Base-by-base conservation (phyloP, 345 rosid genomes). In the Arabis alpina region DNA sequence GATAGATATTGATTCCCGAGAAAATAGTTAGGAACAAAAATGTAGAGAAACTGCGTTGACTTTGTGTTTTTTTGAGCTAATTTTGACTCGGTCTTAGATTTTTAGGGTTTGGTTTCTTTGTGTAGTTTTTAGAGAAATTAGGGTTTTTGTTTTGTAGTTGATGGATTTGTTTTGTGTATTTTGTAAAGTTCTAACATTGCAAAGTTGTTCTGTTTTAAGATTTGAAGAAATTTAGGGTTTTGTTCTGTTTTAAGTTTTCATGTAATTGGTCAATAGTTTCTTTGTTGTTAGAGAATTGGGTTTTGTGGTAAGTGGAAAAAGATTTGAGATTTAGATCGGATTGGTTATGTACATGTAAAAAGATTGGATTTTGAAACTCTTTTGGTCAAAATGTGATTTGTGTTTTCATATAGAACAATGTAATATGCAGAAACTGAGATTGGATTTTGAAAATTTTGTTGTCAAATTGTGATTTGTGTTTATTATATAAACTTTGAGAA, bases 21-120 rank as follows among this genome's bases (percentile, higher is more conserved):
- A 73, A 51, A 66, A 27, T 64, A 50, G 50, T 6, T 2, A 45
- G 2, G 32, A 6, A 37, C 7, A 10, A 12, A 11, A 6, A 5
- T 4, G 3, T 6, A n/a, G 0, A 30, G 61, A 73, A 67, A 4
- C 11, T 55, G 66, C 71, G 71, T 69, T 76, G 79, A 76, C 66
- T 69, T 55, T 0, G 13, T 2, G 16, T 55, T 45, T 2, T 47
- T 54, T 32, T 4, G 42, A 32, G 39, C 0, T 28, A 28, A 48
- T 64, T 32, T 59, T 51, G 59, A 48, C 15, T 62, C 54, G 54
- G 54, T 47, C 40, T 32, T 9, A 32, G 54, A 51, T 4, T 23
- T 19, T 66, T 37, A 25, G 73, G 78, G 49, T 60, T 66, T 52
- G 2, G 4, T 16, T 71, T 52, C 1, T 47, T 14, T 37, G 40